Conservation (phyloP, 768 basidiomycete genomes). For the Naganishia friedmannii region DNA sequence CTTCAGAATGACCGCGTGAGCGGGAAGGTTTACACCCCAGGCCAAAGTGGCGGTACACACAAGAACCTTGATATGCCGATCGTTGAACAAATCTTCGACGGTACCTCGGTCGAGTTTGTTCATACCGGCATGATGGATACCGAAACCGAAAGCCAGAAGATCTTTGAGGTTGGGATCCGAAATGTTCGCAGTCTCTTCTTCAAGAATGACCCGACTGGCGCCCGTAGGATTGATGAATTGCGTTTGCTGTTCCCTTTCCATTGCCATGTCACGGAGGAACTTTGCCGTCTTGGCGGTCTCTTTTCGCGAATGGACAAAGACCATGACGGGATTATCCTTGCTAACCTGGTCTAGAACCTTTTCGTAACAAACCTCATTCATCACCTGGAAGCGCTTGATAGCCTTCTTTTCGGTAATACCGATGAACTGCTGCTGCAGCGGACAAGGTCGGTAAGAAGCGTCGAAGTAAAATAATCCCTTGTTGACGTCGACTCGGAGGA, state of each 20-base stretch:
- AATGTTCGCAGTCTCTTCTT: constrained; percentile 75
- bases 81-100: constrained; percentile 90
- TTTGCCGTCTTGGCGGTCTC: constrained; percentile 96
- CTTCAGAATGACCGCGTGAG: constrained; percentile 97
- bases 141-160: constrained; percentile 91
- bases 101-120: constrained; percentile 79
- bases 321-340: constrained; percentile 72
- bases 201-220: constrained; percentile 83
- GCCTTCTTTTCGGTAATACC: constrained; percentile 99
- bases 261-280: constrained; percentile 88
- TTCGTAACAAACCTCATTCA: constrained; percentile 99
- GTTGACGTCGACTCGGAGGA: constrained; percentile 86
- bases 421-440: constrained; percentile 91
- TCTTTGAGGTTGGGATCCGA: constrained; percentile 81
- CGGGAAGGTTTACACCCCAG: constrained; percentile 98
- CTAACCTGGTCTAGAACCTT: constrained; percentile 83
- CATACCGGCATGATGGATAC: constrained; percentile 98
- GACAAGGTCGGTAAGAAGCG: constrained; percentile 86
- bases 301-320: constrained; percentile 97
- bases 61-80: constrained; percentile 86
- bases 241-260: constrained; percentile 93
- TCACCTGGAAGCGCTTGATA: constrained; percentile 95
- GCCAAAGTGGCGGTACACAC: constrained; percentile 97
- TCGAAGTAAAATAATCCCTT: constrained; percentile 98
- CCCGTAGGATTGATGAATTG: constrained; percentile 93